Evolutionary conservation across 2,329 filamentous ascomycete species (phyloP).

Genomic region (Polytolypa hystricis): DNA sequence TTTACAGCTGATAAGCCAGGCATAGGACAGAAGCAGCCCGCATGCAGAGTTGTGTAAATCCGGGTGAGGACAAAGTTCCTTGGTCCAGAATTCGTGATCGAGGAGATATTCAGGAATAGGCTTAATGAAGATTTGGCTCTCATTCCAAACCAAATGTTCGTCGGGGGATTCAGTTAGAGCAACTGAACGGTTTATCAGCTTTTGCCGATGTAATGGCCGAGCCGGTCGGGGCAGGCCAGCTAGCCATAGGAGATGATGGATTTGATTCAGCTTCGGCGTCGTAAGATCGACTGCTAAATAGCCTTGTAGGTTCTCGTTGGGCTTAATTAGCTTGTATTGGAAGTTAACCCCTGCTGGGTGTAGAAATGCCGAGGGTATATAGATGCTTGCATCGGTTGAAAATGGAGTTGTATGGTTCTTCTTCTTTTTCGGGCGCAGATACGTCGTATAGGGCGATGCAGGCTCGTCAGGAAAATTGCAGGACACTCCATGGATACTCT

Average conservation of each 20-base stretch:
- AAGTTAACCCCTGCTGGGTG: neutral
- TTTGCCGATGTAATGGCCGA: slow-evolving; percentile 17
- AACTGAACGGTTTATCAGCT: slow-evolving; percentile 14
- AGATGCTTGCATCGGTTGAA: neutral
- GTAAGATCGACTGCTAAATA: slow-evolving; percentile 2
- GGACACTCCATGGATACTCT: too few relatives aligned
- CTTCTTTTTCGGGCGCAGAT: neutral
- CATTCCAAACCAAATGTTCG: slow-evolving; percentile 18
- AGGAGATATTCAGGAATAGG: slow-evolving; percentile 19
- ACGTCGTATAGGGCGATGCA: too few relatives aligned
- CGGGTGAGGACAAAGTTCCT: slow-evolving; percentile 13
- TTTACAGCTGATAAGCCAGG: slow-evolving; percentile 28
- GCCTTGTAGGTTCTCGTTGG: neutral
- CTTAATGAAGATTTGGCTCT: slow-evolving; percentile 17
- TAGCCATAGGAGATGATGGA: slow-evolving; percentile 18
- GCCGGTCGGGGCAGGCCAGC: slow-evolving; percentile 15
- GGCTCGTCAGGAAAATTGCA: too few relatives aligned
- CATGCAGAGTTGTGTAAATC: slow-evolving; percentile 19
- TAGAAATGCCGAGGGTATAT: neutral
- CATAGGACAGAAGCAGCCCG: slow-evolving; percentile 33
- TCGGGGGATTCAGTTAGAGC: slow-evolving; percentile 18
- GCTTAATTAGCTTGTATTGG: neutral
- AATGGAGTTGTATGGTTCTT: neutral
- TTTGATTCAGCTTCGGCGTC: slow-evolving; percentile 12
- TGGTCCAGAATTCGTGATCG: slow-evolving; percentile 15